Base-by-base conservation (phyloP, 305 asterid species). In the Stenogyne calaminthoides region DNA sequence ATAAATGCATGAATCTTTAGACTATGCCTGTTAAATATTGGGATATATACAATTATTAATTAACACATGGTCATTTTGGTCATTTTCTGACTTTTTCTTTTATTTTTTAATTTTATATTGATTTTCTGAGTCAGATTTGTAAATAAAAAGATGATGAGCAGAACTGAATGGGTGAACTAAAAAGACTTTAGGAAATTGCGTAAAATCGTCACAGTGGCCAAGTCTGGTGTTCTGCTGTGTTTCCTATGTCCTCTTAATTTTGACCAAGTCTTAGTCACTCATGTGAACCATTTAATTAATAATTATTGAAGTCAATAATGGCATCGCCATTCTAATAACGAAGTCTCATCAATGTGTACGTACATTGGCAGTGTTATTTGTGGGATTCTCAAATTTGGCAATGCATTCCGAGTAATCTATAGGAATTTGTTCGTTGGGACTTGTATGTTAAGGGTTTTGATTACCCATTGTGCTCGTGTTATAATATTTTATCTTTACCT, bases 221-320 rank as follows among this genome's bases (percentile, higher is more conserved):
- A 63, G 80, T 77, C 73, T 74, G 80, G 74, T 75, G 78, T 75
- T 22, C 67, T 18, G 51, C 7, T 51, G 63, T n/a, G n/a, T n/a
- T n/a, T n/a, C n/a, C n/a, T n/a, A n/a, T n/a, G 80, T 71, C 80
- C 55, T 71, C 58, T 81, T 46, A 20, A 71, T 29, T 32, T 64
- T 70, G 84, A 81, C 80, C 46, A 47, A 71, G 80, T 81, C 85
- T 2, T 12, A 36, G 9, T 15, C 54, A 16, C n/a, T n/a, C n/a
- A n/a, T 67, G 47, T 25, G 22, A 51, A 15, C 62, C n/a, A 12
- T 32, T 10, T 36, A 44, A 68, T n/a, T n/a, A n/a, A n/a, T n/a
- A n/a, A n/a, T 40, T 25, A 54, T 49, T 72, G 15, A 52, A 69
- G 81, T 82, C 81, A 82, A 82, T 40, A 73, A 79, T 69, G 80